Conservation (phyloP, 306 rosid species). For the Acmispon strigosus region DNA sequence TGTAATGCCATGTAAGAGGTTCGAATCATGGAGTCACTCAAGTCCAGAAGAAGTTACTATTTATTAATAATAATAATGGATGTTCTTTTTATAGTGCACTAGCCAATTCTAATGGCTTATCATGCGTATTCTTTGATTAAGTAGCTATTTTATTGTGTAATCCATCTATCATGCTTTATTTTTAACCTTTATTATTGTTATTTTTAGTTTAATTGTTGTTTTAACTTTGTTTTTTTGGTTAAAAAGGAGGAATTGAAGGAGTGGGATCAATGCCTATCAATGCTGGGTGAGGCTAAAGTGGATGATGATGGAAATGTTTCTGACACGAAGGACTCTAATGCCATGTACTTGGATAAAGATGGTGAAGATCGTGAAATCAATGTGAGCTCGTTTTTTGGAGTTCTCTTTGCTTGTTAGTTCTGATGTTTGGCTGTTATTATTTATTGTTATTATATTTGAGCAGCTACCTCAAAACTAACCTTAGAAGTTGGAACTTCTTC, state of each 20-base stretch:
- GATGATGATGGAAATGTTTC: slow-evolving; percentile 73
- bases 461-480: not conserved
- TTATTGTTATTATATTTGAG: not conserved
- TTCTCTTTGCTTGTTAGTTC: not conserved
- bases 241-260: slow-evolving; percentile 87
- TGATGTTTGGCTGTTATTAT: not conserved
- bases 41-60: too few species aligned
- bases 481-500: not conserved
- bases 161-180: too few species aligned
- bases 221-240: not conserved
- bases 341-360: slow-evolving; percentile 81
- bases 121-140: not conserved
- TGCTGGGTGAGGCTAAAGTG: slow-evolving; percentile 80
- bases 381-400: slow-evolving; percentile 26
- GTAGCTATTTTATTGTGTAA: not conserved
- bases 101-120: too few species aligned
- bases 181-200: too few species aligned
- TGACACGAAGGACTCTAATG: slow-evolving; percentile 55
- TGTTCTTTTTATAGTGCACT: not conserved
- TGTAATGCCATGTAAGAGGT: too few species aligned
- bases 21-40: too few species aligned
- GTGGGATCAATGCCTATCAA: slow-evolving; percentile 85
- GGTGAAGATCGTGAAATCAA: slow-evolving; percentile 89
- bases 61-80: not conserved
- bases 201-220: not conserved